Percentiles rank a stretch among this genome's conserved stretches.
phyloP scores from a whole-genome alignment of 306 rosid species.

The Cicer cuneatum region DNA sequence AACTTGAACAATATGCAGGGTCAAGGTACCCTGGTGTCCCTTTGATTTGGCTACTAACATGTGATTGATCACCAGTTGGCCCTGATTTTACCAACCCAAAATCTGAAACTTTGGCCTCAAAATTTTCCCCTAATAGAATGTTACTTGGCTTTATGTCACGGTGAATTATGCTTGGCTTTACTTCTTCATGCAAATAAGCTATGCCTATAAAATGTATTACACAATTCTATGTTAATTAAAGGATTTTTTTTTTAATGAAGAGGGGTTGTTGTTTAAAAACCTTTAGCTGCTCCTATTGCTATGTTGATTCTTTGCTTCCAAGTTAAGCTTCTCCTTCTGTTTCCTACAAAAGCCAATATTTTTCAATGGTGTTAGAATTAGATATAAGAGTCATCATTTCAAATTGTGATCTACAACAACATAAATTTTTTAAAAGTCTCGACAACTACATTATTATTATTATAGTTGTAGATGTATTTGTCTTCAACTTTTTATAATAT shows the following conservation, averaged over 20 bases:
- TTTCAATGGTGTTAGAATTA: neutral
- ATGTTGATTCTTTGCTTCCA: conserved; percentile 82
- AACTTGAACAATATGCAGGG: conserved; percentile 80
- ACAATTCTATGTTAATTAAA: neutral
- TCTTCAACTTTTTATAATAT: neutral
- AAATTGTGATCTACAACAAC: neutral
- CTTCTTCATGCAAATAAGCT: conserved; percentile 78
- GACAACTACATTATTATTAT: neutral
- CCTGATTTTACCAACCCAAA: conserved; percentile 83
- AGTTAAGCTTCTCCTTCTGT: conserved; percentile 60
- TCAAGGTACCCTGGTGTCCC: conserved; percentile 94
- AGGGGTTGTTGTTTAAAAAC: conserved; percentile 33
- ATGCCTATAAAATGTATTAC: conserved; percentile 55
- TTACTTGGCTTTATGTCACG: conserved; percentile 86
- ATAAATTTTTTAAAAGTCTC: neutral
- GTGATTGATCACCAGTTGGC: conserved; percentile 74
- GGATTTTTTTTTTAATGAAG: conserved; percentile 1
- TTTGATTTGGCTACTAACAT: conserved; percentile 90
- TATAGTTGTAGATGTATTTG: neutral
- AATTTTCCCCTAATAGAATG: conserved; percentile 75
- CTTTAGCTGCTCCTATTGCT: conserved; percentile 88
- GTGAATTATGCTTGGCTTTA: conserved; percentile 72
- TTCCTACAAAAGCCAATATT: conserved; percentile 49
- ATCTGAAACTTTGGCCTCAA: conserved; percentile 85
- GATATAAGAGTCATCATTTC: neutral